Percentiles rank a stretch among this genome's conserved stretches.
Conservation (phyloP, 441 rosid genomes). For the Aleurites moluccanus region DNA sequence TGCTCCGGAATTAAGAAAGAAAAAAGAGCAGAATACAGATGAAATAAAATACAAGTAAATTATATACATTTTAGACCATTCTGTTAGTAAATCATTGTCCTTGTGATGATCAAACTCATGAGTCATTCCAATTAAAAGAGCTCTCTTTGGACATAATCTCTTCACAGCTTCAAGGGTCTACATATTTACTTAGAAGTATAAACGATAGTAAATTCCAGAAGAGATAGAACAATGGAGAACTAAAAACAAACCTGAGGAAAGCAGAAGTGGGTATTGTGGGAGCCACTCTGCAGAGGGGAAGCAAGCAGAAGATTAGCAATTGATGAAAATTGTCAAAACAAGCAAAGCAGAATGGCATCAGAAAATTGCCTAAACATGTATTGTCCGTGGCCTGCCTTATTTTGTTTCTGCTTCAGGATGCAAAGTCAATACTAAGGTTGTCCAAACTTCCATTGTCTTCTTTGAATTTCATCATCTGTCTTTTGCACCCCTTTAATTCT, state of each 20-base stretch:
- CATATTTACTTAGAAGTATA: background rate
- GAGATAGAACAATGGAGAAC: background rate
- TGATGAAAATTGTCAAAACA: background rate
- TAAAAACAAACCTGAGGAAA: slow-evolving; percentile 71
- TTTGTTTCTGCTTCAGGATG: no score
- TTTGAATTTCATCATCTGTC: no score
- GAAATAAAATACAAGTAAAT: background rate
- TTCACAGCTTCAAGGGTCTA: slow-evolving; percentile 82
- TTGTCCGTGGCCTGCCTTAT: no score
- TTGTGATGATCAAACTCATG: slow-evolving; percentile 84
- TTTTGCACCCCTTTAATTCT: no score
- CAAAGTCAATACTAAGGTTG: no score
- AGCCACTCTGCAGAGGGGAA: slow-evolving; percentile 52
- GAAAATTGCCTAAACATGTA: background rate
- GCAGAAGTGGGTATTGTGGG: slow-evolving; percentile 74
- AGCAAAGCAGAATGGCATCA: background rate
- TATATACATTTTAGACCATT: slow-evolving; percentile 83
- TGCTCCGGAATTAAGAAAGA: background rate
- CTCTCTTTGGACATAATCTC: slow-evolving; percentile 74
- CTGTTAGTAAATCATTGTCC: slow-evolving; percentile 69
- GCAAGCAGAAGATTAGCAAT: slow-evolving; percentile 3
- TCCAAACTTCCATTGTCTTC: no score
- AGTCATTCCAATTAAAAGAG: slow-evolving; percentile 84
- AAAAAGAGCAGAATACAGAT: background rate
- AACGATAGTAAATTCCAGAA: slow-evolving; percentile 4